A percentile compares a stretch with the other conserved stretches of the same genome.
phyloP scores from a whole-genome alignment of 306 rosid species.

The Trifolium subterraneum region DNA sequence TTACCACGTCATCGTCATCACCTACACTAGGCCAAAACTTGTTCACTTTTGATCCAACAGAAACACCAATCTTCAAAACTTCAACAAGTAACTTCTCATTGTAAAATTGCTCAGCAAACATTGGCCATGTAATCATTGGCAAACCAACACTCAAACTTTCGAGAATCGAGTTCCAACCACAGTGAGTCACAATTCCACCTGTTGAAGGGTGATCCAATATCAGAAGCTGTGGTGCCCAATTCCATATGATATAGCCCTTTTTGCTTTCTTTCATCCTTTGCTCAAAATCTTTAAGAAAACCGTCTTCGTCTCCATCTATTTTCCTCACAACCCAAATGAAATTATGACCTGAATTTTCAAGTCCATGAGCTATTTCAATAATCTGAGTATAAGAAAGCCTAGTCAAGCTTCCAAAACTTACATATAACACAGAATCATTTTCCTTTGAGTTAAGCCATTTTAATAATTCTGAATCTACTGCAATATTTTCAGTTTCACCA shows the following conservation, averaged over 20 bases:
- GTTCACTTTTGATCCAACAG: constrained; percentile 34
- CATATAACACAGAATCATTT: constrained; percentile 34
- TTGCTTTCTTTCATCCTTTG: constrained; percentile 22
- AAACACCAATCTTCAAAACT: constrained; percentile 28
- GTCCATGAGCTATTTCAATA: constrained; percentile 39
- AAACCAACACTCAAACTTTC: constrained; percentile 35
- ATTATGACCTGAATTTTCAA: constrained; percentile 38
- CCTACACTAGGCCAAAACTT: constrained; percentile 10
- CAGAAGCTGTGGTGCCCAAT: constrained; percentile 41
- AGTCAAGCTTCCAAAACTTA: constrained; percentile 43
- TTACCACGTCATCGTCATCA: neutral
- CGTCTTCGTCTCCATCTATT: neutral
- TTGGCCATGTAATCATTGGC: constrained; percentile 46
- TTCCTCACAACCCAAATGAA: constrained; percentile 41
- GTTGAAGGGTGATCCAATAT: constrained; percentile 39
- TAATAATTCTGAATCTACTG: constrained; percentile 10
- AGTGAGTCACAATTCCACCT: constrained; percentile 41
- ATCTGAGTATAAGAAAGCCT: constrained; percentile 32
- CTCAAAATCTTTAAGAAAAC: constrained; percentile 28
- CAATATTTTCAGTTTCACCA: neutral
- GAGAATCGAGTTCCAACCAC: constrained; percentile 43
- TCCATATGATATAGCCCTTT: constrained; percentile 34
- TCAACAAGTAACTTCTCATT: constrained; percentile 42
- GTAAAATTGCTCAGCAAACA: constrained; percentile 45
- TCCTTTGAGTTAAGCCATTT: constrained; percentile 41